Evolutionary conservation across 1,139 yeast species (phyloP).

Genomic region (Taphrina populina): DNA sequence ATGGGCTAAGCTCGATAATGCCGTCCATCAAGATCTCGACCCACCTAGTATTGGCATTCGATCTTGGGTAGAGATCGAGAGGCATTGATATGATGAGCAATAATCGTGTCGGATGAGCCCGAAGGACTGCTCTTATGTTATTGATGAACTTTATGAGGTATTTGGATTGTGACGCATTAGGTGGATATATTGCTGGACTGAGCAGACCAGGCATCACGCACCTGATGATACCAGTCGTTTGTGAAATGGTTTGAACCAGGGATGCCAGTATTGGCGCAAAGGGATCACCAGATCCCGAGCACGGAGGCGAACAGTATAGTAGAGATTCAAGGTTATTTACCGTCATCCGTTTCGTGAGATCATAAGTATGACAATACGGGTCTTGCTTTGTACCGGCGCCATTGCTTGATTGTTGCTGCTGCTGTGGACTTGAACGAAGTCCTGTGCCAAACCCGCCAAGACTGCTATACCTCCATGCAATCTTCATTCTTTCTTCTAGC

Average conservation of each 20-base stretch:
- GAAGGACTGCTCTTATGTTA: slow-evolving; percentile 57
- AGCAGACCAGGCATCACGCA: slow-evolving; percentile 72
- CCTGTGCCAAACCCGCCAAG: slow-evolving; percentile 47
- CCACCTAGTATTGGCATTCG: slow-evolving; percentile 52
- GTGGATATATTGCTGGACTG: slow-evolving; percentile 74
- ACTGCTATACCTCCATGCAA: slow-evolving; percentile 81
- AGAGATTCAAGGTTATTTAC: not conserved
- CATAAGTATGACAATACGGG: slow-evolving; percentile 37
- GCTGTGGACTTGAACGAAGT: slow-evolving; percentile 6
- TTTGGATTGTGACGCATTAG: slow-evolving; percentile 52
- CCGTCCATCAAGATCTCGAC: slow-evolving; percentile 67
- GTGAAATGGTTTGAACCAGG: slow-evolving; percentile 28
- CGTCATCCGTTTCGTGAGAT: slow-evolving; percentile 37
- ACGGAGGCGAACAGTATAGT: slow-evolving; percentile 10
- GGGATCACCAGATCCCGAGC: slow-evolving; percentile 26
- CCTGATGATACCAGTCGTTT: slow-evolving; percentile 51
- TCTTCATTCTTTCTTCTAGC: slow-evolving; percentile 56
- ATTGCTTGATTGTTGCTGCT: slow-evolving; percentile 29
- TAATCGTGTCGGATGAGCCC: slow-evolving; percentile 52
- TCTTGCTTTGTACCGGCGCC: slow-evolving; percentile 23
- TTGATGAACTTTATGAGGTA: slow-evolving; percentile 64
- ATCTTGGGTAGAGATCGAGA: slow-evolving; percentile 63
- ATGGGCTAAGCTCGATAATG: slow-evolving; percentile 75
- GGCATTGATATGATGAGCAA: slow-evolving; percentile 61
- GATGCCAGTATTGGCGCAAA: slow-evolving; percentile 35